Percentiles rank a stretch among this genome's conserved stretches.
phyloP scores from a whole-genome alignment of 495 filamentous ascomycete genomes.

The Lepraria neglecta region DNA sequence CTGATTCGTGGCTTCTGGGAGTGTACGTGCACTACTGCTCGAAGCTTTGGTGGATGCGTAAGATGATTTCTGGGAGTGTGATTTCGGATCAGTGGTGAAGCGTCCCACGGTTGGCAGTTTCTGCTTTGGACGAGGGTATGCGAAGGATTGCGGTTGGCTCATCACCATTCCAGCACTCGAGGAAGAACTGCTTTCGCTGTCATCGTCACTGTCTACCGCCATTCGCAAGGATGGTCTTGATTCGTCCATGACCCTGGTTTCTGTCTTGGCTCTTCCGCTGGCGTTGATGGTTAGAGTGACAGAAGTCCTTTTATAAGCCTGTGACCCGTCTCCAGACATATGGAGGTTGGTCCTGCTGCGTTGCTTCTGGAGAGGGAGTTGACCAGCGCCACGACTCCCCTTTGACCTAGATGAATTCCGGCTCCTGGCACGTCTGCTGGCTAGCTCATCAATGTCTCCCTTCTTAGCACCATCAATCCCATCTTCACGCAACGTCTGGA shows the following conservation, averaged over 20 bases:
- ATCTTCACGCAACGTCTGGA: conserved; percentile 27
- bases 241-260: conserved; percentile 55
- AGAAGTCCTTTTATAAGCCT: conserved; percentile 40
- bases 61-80: conserved; percentile 45
- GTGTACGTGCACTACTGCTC: neutral
- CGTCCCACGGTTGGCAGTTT: conserved; percentile 44
- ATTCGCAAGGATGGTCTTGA: conserved; percentile 31
- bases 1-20: neutral
- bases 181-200: conserved; percentile 45
- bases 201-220: conserved; percentile 45
- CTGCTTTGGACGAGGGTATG: conserved; percentile 44
- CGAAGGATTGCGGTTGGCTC: conserved; percentile 58
- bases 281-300: conserved; percentile 67
- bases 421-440: conserved; percentile 11
- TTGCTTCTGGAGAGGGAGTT: neutral
- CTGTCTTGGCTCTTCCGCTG: conserved; percentile 63
- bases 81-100: conserved; percentile 50
- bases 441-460: conserved; percentile 44
- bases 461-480: conserved; percentile 45
- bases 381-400: neutral
- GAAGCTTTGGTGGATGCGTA: conserved; percentile 43
- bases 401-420: conserved; percentile 15
- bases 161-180: conserved; percentile 61
- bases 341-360: conserved; percentile 9
- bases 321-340: neutral